Evolutionary conservation across 2,329 filamentous ascomycete species (phyloP).

Genomic region (Colletotrichum salicis): DNA sequence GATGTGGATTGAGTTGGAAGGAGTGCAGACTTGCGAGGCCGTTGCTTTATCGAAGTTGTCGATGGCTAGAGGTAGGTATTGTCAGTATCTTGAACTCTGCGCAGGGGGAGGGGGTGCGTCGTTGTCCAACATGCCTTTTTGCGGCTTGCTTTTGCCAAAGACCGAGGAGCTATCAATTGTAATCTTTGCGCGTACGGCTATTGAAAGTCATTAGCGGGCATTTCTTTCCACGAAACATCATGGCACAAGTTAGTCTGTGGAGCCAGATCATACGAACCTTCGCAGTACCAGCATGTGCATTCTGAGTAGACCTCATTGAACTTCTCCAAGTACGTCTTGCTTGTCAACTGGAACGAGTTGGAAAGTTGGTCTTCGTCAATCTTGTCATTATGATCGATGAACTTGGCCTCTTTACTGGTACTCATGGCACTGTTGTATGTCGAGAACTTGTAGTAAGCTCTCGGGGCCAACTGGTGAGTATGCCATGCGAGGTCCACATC

Average conservation of each 20-base stretch:
- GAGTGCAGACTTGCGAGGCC: slow-evolving; percentile 59
- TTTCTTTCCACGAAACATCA: too few species aligned
- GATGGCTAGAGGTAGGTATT: slow-evolving; percentile 10
- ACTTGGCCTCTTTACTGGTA: slow-evolving; percentile 55
- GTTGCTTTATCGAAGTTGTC: slow-evolving; percentile 62
- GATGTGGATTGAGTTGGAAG: slow-evolving; percentile 74
- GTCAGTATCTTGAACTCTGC: background rate
- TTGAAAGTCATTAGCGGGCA: background rate
- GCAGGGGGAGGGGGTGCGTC: background rate
- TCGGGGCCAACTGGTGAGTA: slow-evolving; percentile 78
- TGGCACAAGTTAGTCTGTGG: background rate
- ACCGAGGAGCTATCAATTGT: slow-evolving; percentile 57
- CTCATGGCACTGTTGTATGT: slow-evolving; percentile 38
- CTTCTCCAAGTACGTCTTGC: slow-evolving; percentile 72
- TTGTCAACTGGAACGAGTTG: slow-evolving; percentile 77
- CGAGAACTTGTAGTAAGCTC: slow-evolving; percentile 70
- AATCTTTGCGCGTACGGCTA: slow-evolving; percentile 66
- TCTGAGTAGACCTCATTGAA: slow-evolving; percentile 77
- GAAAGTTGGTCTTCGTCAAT: slow-evolving; percentile 75
- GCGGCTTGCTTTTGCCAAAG: slow-evolving; percentile 57
- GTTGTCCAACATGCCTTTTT: slow-evolving; percentile 45
- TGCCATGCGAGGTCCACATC: slow-evolving; percentile 84
- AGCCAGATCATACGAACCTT: slow-evolving; percentile 52
- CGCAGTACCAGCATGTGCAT: slow-evolving; percentile 88
- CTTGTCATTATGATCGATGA: slow-evolving; percentile 88